Evolutionary conservation across 352 stramenopile species (phyloP).

Genomic region (Phytophthora pinifolia): DNA sequence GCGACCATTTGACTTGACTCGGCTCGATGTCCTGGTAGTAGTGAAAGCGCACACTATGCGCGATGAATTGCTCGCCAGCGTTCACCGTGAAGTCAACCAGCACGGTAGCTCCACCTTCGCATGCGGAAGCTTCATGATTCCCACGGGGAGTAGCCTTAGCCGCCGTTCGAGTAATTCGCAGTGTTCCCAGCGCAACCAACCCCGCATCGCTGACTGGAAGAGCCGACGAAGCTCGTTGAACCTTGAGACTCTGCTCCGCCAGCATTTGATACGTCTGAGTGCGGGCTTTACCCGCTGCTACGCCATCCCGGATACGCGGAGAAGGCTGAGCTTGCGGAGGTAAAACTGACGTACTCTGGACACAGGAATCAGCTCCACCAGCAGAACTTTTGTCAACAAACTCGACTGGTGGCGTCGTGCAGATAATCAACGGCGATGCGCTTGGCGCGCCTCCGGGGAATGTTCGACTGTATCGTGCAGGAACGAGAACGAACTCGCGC

Average conservation of each 20-base stretch:
- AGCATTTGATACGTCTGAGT: conserved; percentile 60
- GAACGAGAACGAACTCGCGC: conserved; percentile 61
- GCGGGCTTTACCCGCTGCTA: conserved; percentile 36
- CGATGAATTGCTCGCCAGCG: conserved; percentile 74
- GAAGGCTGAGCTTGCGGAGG: conserved; percentile 17
- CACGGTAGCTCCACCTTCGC: conserved; percentile 40
- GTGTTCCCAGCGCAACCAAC: conserved; percentile 4
- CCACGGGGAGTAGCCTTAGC: conserved; percentile 14
- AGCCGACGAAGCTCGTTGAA: conserved; percentile 12
- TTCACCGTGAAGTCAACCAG: conserved; percentile 78
- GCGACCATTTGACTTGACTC: conserved; percentile 53
- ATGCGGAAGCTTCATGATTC: conserved; percentile 6
- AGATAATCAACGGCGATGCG: conserved; percentile 56
- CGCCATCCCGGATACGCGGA: conserved; percentile 29
- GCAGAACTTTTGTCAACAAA: conserved; percentile 45
- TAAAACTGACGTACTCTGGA: conserved; percentile 6
- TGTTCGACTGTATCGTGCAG: conserved; percentile 48
- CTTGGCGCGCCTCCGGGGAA: conserved; percentile 63
- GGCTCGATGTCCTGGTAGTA: conserved; percentile 58
- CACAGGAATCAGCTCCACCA: conserved; percentile 5
- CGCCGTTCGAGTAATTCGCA: conserved; percentile 22
- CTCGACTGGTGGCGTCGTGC: conserved; percentile 52
- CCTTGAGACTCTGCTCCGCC: conserved; percentile 52
- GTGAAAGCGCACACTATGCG: conserved; percentile 65
- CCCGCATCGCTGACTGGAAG: conserved; percentile 7